Base-by-base conservation (phyloP, 2,329 filamentous ascomycete species). In the Colletotrichum echinochloae region DNA sequence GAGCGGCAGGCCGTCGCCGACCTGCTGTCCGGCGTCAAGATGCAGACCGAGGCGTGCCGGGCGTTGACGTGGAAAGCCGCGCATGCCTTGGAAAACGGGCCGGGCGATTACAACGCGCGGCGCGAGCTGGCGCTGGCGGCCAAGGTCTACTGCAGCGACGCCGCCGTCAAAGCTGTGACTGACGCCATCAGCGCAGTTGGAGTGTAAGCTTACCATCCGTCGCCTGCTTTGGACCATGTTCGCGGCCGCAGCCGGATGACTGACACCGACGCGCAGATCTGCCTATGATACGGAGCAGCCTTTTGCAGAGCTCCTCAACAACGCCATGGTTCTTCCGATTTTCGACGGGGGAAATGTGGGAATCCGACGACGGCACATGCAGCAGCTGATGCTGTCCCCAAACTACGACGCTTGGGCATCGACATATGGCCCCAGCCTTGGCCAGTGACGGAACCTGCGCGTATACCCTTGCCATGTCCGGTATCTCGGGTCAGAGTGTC, bases 161-260 rank as follows among this genome's bases (percentile, higher is more conserved):
- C 79, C 30, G 82, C 84, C 0, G 84, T 87, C 1, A 83, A 85
- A 73, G 82, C 79, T 11, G 81, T 84, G 8, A 78, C 81, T 60
- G 85, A 87, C 71, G 83, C 82, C 5, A 88, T 88, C 72, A 83
- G 83, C 67, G 82, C 82, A 12, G 84, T 89, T 20, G 87, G 87
- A 48, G 81, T 88, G 83, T 80, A 68, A 78, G 78, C 76, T 44
- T 7, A 39, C n/a, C 8, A 4, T 39, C n/a, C 8, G 2, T 39
- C 23, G 12, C 5, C 14, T 26, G 3, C 3, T 11, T 12, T 11
- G 14, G 1, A 49, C 5, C 6, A 6, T 30, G 8, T 7, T 18
- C 5, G 7, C 28, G 11, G 1, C 2, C 9, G 1, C 3, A 9
- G 18, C 39, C 23, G 7, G 14, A 18, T 18, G 44, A n/a, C 33